These are phyloP conservation scores for Talaromyces sp. DNA, from an alignment of 2,329 filamentous ascomycete genomes.

Conservation along the genomic window DNA sequence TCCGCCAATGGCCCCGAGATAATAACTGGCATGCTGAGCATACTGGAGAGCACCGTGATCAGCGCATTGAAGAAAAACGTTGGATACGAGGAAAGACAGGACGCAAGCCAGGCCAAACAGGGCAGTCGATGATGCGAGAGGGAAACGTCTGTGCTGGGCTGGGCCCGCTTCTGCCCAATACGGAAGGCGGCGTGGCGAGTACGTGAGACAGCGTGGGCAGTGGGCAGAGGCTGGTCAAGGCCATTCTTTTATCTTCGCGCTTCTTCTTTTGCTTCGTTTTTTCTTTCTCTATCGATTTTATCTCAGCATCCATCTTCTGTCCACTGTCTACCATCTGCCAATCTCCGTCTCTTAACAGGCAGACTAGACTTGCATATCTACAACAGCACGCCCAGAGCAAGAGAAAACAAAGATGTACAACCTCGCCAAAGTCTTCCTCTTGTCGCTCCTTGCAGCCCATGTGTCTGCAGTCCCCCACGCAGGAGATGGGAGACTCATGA, in stretches of 20 bases:
- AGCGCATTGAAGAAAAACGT: not conserved
- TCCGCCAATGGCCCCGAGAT: not conserved
- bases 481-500: not conserved
- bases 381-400: not conserved
- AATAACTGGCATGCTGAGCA: not conserved
- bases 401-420: slow-evolving; percentile 7
- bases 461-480: slow-evolving; percentile 5
- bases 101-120: not conserved
- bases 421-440: slow-evolving; percentile 1
- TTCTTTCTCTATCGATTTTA: not conserved
- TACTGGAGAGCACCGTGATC: not conserved
- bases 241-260: not conserved
- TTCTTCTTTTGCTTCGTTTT: not conserved
- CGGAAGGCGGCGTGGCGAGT: not conserved
- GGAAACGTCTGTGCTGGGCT: not conserved
- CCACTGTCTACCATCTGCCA: not conserved
- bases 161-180: not conserved
- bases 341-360: not conserved
- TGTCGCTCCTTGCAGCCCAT: slow-evolving; percentile 6
- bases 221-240: not conserved
- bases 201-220: not conserved
- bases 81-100: not conserved
- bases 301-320: not conserved
- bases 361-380: not conserved
- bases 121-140: not conserved